Conservation (phyloP, 2,329 filamentous ascomycete species). For the Ceratocystis papillata region DNA sequence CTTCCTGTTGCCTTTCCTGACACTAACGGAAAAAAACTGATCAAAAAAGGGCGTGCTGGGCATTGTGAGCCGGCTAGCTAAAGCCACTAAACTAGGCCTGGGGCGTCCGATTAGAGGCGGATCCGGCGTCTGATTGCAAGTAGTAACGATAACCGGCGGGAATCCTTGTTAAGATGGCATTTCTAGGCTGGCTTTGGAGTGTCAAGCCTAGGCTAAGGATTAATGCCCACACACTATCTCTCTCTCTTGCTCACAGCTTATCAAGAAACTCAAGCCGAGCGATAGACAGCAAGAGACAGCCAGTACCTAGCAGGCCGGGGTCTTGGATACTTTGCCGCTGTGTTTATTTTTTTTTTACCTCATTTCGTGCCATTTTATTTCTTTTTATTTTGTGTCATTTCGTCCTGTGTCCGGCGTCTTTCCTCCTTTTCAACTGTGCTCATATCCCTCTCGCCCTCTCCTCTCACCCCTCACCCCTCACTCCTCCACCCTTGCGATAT, state of each 20-base stretch:
- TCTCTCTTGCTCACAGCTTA: background rate
- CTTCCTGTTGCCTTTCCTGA: background rate
- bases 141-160: background rate
- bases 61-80: background rate
- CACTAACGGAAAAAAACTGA: background rate
- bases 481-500: background rate
- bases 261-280: background rate
- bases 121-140: background rate
- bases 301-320: background rate
- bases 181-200: background rate
- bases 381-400: too few relatives aligned
- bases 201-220: background rate
- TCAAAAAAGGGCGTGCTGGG: background rate
- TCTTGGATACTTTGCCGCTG: background rate
- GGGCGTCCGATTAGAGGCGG: constrained; percentile 3
- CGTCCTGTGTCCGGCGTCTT: background rate
- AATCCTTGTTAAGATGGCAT: background rate
- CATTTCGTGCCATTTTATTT: too few relatives aligned
- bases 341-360: too few relatives aligned
- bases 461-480: background rate
- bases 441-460: background rate
- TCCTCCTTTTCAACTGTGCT: background rate
- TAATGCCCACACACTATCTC: background rate
- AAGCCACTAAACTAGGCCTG: background rate
- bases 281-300: background rate